Evolutionary conservation across 345 rosid genomes (phyloP).

Genomic region (Durio zibethinus): DNA sequence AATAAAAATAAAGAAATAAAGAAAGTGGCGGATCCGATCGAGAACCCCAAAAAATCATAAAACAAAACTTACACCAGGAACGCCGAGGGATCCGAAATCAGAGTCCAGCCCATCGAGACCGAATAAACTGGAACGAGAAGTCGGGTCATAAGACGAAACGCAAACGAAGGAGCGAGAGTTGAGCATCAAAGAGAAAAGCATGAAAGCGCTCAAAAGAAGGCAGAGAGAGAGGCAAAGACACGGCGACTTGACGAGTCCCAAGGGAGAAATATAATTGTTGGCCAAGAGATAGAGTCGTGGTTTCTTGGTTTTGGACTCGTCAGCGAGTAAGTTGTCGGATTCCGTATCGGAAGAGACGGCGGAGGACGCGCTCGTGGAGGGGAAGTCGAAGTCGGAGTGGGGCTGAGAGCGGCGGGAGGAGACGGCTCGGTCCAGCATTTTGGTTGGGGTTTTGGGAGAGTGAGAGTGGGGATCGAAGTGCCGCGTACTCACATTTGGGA

Average conservation of each 20-base stretch:
- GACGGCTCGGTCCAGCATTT: constrained; percentile 53
- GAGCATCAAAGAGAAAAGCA: constrained; percentile 30
- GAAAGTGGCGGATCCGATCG: constrained; percentile 23
- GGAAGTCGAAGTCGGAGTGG: constrained; percentile 40
- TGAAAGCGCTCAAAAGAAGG: constrained; percentile 10
- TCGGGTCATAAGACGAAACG: constrained; percentile 61
- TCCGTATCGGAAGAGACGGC: constrained; percentile 38
- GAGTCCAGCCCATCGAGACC: constrained; percentile 77
- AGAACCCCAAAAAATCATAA: neutral
- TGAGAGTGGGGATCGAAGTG: neutral
- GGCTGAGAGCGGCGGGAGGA: constrained; percentile 30
- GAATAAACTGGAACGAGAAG: constrained; percentile 66
- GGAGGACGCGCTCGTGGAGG: constrained; percentile 25
- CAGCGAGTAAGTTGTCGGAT: constrained; percentile 23
- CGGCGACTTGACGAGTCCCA: constrained; percentile 46
- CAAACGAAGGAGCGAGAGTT: constrained; percentile 66
- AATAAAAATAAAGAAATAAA: neutral
- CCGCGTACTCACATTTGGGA: neutral
- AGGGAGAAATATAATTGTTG: constrained; percentile 45
- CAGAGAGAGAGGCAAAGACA: constrained; percentile 46
- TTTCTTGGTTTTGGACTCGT: constrained; percentile 65
- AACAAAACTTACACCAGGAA: constrained; percentile 92
- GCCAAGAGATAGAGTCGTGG: constrained; percentile 49
- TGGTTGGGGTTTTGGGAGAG: constrained; percentile 8
- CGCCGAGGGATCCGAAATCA: constrained; percentile 87